Evolutionary conservation across 176 grass and related monocot species (phyloP).

Genomic region (Puya raimondii): DNA sequence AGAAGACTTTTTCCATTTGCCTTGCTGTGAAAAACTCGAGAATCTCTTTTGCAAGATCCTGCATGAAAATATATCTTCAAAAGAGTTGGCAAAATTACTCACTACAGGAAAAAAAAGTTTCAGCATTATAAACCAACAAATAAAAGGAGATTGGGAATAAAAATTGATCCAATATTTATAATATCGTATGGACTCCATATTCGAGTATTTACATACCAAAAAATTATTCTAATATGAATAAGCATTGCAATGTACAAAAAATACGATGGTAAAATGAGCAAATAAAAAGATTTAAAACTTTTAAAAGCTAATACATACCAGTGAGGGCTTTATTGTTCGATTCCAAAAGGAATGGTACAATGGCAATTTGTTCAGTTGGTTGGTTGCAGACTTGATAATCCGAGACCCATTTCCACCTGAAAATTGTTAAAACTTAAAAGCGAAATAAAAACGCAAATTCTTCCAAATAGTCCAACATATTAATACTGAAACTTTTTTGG

Average conservation of each 20-base stretch:
- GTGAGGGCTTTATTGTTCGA: conserved; percentile 73
- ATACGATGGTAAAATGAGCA: background rate
- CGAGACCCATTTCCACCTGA: conserved; percentile 86
- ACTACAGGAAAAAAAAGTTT: no score
- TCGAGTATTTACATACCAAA: no score
- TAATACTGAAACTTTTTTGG: background rate
- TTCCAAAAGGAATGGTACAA: conserved; percentile 99
- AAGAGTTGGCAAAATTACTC: conserved; percentile 5
- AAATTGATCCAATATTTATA: background rate
- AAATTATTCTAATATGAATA: no score
- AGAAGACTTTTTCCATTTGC: conserved; percentile 96
- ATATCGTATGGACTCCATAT: background rate
- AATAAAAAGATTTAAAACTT: background rate
- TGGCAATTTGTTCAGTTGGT: conserved; percentile 79
- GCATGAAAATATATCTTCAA: conserved; percentile 6
- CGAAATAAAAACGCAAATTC: background rate
- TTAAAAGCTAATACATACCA: conserved; percentile 34
- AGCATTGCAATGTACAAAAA: conserved; percentile 3
- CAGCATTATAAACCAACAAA: no score
- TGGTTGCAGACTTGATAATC: conserved; percentile 70
- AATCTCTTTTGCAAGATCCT: conserved; percentile 88
- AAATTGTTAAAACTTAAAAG: conserved; percentile 1
- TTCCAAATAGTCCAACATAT: background rate
- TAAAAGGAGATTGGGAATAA: background rate
- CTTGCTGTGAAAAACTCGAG: conserved; percentile 73